Percentiles rank a stretch among this genome's conserved stretches.
phyloP scores from a whole-genome alignment of 176 grass and related monocot species.

The Luzula sylvatica region DNA sequence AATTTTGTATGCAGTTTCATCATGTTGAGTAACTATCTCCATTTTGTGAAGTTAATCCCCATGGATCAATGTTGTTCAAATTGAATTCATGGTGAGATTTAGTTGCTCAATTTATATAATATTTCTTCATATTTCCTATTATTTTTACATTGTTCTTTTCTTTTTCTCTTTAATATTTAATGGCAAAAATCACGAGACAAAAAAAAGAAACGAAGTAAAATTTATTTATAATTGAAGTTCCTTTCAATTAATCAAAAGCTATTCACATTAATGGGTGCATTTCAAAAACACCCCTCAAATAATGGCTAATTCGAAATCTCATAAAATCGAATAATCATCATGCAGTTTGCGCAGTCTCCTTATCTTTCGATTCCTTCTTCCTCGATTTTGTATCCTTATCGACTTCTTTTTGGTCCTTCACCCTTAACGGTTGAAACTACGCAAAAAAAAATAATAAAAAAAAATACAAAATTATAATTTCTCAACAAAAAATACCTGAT shows the following conservation, averaged over 20 bases:
- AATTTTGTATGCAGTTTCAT: not conserved
- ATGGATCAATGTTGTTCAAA: constrained; percentile 10
- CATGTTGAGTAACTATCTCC: not conserved
- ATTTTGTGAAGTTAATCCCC: constrained; percentile 16
- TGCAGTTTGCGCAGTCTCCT: constrained; percentile 43
- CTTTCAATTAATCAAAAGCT: too few species aligned
- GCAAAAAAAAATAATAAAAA: constrained; percentile 1
- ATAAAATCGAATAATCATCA: constrained; percentile 3
- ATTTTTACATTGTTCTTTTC: too few species aligned
- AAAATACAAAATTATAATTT: not conserved
- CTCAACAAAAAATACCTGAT: constrained; percentile 56
- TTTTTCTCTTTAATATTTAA: too few species aligned
- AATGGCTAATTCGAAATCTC: not conserved
- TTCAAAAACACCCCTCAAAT: not conserved
- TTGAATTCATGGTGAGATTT: constrained; percentile 25
- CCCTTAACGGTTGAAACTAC: constrained; percentile 80
- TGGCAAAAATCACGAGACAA: too few species aligned
- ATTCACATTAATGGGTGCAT: too few species aligned
- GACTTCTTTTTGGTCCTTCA: constrained; percentile 61
- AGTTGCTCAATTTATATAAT: not conserved
- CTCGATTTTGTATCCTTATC: constrained; percentile 33
- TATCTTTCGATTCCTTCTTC: constrained; percentile 51
- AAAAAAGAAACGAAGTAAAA: too few species aligned
- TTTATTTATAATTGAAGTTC: too few species aligned
- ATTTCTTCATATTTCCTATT: too few species aligned